Evolutionary conservation across 495 filamentous ascomycete genomes (phyloP).

Genomic region (Penicillium antarcticum): DNA sequence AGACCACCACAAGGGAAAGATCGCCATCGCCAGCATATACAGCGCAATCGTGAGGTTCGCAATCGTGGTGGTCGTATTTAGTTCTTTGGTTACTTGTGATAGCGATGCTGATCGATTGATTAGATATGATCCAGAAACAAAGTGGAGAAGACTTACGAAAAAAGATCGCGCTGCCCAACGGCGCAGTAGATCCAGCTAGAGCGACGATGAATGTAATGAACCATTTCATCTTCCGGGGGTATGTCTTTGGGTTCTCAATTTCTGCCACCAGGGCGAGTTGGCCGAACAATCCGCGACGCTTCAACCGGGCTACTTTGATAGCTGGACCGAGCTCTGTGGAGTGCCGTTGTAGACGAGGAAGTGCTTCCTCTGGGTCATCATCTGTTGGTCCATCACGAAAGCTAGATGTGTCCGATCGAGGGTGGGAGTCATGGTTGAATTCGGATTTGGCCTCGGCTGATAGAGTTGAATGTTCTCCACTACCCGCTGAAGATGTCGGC

Average conservation of each 20-base stretch:
- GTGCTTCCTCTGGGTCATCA: constrained; percentile 14
- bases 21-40: constrained; percentile 87
- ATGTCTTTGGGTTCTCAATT: constrained; percentile 71
- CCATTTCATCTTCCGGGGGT: constrained; percentile 74
- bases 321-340: constrained; percentile 27
- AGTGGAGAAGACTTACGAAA: constrained; percentile 60
- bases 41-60: constrained; percentile 81
- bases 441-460: not conserved
- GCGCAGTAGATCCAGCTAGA: constrained; percentile 69
- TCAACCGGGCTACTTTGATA: constrained; percentile 53
- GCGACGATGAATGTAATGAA: constrained; percentile 78
- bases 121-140: not conserved
- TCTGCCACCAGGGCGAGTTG: constrained; percentile 77
- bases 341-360: constrained; percentile 9
- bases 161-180: constrained; percentile 83
- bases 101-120: constrained; percentile 58
- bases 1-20: constrained; percentile 95
- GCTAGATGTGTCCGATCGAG: constrained; percentile 12
- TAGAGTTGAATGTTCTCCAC: constrained; percentile 1
- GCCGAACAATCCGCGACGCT: constrained; percentile 74
- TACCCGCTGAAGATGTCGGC: not conserved
- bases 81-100: constrained; percentile 60
- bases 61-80: constrained; percentile 64
- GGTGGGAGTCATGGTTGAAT: constrained; percentile 5
- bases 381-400: constrained; percentile 5